These are phyloP conservation scores for Calophaca sinica DNA, from an alignment of 306 rosid species.

Conservation along the genomic window DNA sequence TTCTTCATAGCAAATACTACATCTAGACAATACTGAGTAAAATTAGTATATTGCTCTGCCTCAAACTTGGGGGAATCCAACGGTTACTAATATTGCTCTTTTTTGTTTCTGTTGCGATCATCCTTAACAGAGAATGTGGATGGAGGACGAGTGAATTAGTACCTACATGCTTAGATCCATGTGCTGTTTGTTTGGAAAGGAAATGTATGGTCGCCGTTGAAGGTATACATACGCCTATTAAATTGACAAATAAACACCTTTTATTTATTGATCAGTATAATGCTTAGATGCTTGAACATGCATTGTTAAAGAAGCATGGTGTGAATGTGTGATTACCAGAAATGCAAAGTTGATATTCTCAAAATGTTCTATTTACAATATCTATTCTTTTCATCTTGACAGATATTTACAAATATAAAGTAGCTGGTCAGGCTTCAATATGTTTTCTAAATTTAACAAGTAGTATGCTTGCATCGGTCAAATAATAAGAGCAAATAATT, in stretches of 20 bases:
- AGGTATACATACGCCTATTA: slow-evolving; percentile 63
- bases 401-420: slow-evolving; percentile 16
- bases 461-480: slow-evolving; percentile 5
- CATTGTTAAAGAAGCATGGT: slow-evolving; percentile 23
- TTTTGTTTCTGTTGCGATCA: slow-evolving; percentile 35
- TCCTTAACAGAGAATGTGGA: slow-evolving; percentile 80
- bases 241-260: slow-evolving; percentile 7
- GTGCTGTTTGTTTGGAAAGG: slow-evolving; percentile 96
- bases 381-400: slow-evolving; percentile 18
- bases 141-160: slow-evolving; percentile 74
- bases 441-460: background rate
- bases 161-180: slow-evolving; percentile 80
- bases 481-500: slow-evolving; percentile 15
- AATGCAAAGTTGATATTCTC: slow-evolving; percentile 14
- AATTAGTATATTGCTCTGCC: slow-evolving; percentile 2
- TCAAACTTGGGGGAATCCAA: slow-evolving; percentile 23
- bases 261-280: background rate
- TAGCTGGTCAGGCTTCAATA: slow-evolving; percentile 4
- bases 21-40: slow-evolving; percentile 13
- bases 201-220: slow-evolving; percentile 86
- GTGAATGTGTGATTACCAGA: background rate
- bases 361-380: slow-evolving; percentile 20
- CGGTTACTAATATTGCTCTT: slow-evolving; percentile 27
- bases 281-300: slow-evolving; percentile 25
- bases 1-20: background rate